A percentile compares a stretch with the other conserved stretches of the same genome.
Evolutionary conservation across 306 rosid species (phyloP).

Genomic region (Trifolium fragiferum): DNA sequence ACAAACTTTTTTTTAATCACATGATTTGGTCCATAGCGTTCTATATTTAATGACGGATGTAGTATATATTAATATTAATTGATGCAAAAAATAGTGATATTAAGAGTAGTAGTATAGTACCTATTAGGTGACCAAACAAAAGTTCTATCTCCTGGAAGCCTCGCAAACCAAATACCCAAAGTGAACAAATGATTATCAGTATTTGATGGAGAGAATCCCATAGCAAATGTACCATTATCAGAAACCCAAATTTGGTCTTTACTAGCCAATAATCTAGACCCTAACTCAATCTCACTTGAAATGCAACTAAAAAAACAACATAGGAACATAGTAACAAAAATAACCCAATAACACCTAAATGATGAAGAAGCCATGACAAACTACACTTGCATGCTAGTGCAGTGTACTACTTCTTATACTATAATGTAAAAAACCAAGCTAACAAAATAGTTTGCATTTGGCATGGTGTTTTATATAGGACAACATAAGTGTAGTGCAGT

Average conservation of each 20-base stretch:
- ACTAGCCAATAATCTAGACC: constrained; percentile 67
- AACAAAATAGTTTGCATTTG: neutral
- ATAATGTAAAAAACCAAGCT: constrained; percentile 12
- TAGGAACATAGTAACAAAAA: constrained; percentile 40
- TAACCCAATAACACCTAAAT: constrained; percentile 17
- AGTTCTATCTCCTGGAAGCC: constrained; percentile 79
- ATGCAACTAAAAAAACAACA: constrained; percentile 40
- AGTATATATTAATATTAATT: neutral
- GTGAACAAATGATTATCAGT: constrained; percentile 41
- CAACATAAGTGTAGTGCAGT: neutral
- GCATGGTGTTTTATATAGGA: constrained; percentile 23
- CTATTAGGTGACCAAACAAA: constrained; percentile 81
- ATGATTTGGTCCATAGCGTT: neutral
- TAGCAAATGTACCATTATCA: constrained; percentile 81
- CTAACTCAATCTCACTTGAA: constrained; percentile 59
- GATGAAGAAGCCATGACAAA: constrained; percentile 42
- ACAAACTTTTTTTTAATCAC: too few relatives aligned
- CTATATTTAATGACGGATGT: neutral
- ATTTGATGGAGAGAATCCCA: constrained; percentile 69
- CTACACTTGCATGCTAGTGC: constrained; percentile 9
- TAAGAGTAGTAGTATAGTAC: constrained; percentile 38
- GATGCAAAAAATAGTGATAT: too few relatives aligned
- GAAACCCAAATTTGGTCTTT: constrained; percentile 63
- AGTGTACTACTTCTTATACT: neutral
- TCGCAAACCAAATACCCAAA: constrained; percentile 80